A percentile compares a stretch with the other conserved stretches of the same genome.
Evolutionary conservation across 371 early-diverging fungal species (phyloP).

Genomic region (Synchytrium microbalum): DNA sequence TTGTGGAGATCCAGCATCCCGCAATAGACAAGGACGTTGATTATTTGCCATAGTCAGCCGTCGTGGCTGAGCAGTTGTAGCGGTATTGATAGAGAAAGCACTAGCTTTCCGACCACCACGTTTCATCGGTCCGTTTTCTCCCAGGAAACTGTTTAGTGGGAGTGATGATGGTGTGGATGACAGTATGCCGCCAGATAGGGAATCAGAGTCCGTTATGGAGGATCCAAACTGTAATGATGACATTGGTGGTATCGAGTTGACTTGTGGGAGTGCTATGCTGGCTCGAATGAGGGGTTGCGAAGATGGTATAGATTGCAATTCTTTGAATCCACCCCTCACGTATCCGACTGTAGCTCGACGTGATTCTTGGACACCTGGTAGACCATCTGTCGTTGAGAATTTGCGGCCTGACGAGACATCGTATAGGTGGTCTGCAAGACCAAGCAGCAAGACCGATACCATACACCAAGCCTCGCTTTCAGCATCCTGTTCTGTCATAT

Average conservation of each 20-base stretch:
- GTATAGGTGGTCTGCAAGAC: neutral
- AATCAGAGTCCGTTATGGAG: neutral
- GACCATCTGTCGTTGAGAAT: neutral
- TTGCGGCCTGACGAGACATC: neutral
- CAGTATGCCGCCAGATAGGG: neutral
- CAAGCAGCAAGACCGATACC: constrained; percentile 1
- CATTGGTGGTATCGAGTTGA: neutral
- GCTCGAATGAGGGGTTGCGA: neutral
- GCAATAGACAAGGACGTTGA: neutral
- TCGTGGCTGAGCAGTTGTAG: neutral
- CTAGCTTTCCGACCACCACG: neutral
- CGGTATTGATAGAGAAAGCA: neutral
- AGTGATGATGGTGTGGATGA: neutral
- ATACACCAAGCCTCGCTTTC: constrained; percentile 3
- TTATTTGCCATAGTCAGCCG: neutral
- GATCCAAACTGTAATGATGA: neutral
- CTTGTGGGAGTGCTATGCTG: neutral
- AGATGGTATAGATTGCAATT: neutral
- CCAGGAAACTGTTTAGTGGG: neutral
- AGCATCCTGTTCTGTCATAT: constrained; percentile 13
- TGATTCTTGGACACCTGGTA: neutral
- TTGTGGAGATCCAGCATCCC: neutral
- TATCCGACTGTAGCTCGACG: neutral
- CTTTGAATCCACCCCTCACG: constrained; percentile 3
- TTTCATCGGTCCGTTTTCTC: neutral